Base-by-base conservation (phyloP, 2,329 filamentous ascomycete genomes). In the Alternaria sp. region DNA sequence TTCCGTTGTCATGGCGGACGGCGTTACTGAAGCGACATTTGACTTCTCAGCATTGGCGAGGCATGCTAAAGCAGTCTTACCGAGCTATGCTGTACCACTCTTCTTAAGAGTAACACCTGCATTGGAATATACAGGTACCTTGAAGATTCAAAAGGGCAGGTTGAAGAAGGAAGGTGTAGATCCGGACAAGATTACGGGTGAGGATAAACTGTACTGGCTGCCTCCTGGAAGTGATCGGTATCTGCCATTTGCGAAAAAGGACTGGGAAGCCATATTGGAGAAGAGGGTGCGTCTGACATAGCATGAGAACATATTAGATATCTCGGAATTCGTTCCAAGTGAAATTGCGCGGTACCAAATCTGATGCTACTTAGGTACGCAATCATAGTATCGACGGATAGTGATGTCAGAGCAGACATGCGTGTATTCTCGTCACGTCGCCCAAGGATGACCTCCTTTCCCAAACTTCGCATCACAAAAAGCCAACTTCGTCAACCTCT, bases 81-180 rank as follows among this genome's bases (percentile, higher is more conserved):
- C 81, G 11, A 69, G 79, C 2, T 83, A 83, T 64, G 81, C 81
- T 14, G 79, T 83, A 5, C 81, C 81, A 1, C 51, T 82, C 0
- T 83, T 83, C 57, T 20, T 83, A 16, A 67, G 81, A 11, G 61
- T 83, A 0, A 79, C 75, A 5, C 64, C 68, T 36, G 70, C 71
- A 48, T 67, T 82, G 22, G 81, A 81, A 54, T 81, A 82, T 57
- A 83, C 81, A 14, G 80, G 78, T 4, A 83, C 81, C 7, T 65
- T 82, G 70, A 83, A 83, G 72, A 66, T 82, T 14, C 80, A 81
- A 64, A 83, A 83, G 56, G 77, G 78, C 2, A 75, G 73, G 26
- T 64, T 83, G 39, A 78, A 81, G 63, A 67, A 67, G 3, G 79
- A 83, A 58, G 81, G 81, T 0, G 73, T 83, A n/a, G 77, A 83